A percentile compares a stretch with the other conserved stretches of the same genome.
Evolutionary conservation across 441 rosid species (phyloP).

Genomic region (Aleurites moluccanus): DNA sequence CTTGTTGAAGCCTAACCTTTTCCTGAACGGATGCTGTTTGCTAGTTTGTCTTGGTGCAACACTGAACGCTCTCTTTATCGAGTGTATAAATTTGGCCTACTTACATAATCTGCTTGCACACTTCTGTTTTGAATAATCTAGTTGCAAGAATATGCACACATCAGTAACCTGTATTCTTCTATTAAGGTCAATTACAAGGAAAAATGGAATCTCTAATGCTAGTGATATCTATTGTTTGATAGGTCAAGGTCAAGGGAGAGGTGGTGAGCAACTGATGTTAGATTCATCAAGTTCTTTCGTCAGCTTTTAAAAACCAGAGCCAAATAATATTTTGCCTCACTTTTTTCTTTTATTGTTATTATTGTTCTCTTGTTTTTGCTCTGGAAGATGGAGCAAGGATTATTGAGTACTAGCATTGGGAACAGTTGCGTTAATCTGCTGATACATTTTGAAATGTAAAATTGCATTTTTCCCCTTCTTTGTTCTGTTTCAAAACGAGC

Average conservation of each 20-base stretch:
- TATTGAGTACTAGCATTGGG: too few relatives aligned
- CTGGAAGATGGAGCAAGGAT: conserved; percentile 45
- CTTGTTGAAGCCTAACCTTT: neutral
- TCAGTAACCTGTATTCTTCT: neutral
- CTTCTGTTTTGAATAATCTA: neutral
- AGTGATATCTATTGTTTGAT: conserved; percentile 19
- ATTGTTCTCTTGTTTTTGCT: conserved; percentile 35
- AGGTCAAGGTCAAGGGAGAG: conserved; percentile 60
- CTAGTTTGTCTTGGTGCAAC: conserved; percentile 2
- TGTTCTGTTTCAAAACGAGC: conserved; percentile 28
- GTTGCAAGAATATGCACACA: neutral
- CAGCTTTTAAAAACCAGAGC: conserved; percentile 38
- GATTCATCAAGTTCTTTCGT: conserved; percentile 26
- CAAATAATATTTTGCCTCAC: conserved; percentile 43
- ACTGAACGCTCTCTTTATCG: neutral
- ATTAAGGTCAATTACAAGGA: neutral
- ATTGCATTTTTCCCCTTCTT: conserved; percentile 26
- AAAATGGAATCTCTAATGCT: neutral
- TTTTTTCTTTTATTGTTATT: conserved; percentile 13
- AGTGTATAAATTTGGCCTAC: neutral
- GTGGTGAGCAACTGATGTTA: conserved; percentile 50
- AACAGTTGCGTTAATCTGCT: conserved; percentile 35
- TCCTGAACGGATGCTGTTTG: neutral
- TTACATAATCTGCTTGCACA: neutral
- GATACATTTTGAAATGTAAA: conserved; percentile 39